These are phyloP conservation scores for Cadophora malorum DNA, from an alignment of 2,329 filamentous ascomycete species.

Conservation along the genomic window DNA sequence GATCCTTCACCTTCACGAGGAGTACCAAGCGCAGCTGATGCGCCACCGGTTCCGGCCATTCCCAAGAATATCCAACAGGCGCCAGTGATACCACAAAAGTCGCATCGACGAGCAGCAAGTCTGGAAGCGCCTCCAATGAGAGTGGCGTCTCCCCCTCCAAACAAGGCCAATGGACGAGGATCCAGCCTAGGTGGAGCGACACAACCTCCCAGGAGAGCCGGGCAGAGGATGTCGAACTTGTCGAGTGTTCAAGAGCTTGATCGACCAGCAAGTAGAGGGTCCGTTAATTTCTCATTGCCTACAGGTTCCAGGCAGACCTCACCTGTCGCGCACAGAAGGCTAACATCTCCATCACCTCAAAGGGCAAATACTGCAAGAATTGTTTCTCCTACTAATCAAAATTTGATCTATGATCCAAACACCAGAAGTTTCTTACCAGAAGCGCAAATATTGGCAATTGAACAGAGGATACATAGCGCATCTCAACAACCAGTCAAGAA, in stretches of 20 bases:
- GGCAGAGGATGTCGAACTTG: slow-evolving; percentile 38
- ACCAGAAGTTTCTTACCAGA: slow-evolving; percentile 66
- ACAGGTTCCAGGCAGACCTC: slow-evolving; percentile 47
- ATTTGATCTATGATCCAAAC: slow-evolving; percentile 69
- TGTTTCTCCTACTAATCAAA: slow-evolving; percentile 47
- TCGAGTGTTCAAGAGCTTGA: slow-evolving; percentile 51
- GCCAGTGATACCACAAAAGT: slow-evolving; percentile 36
- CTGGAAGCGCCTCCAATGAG: slow-evolving; percentile 47
- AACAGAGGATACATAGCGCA: slow-evolving; percentile 51
- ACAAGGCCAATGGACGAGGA: slow-evolving; percentile 41
- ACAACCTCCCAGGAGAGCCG: slow-evolving; percentile 33
- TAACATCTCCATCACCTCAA: slow-evolving; percentile 43
- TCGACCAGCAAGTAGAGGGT: slow-evolving; percentile 50
- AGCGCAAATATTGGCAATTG: slow-evolving; percentile 51
- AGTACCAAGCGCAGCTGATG: slow-evolving; percentile 51
- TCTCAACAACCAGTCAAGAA: slow-evolving; percentile 50
- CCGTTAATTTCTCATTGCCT: slow-evolving; percentile 61
- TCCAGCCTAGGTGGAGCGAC: slow-evolving; percentile 38
- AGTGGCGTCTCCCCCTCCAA: slow-evolving; percentile 43
- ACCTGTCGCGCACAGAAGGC: slow-evolving; percentile 40
- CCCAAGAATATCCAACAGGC: slow-evolving; percentile 56
- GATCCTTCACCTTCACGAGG: slow-evolving; percentile 68
- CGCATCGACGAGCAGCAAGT: slow-evolving; percentile 46
- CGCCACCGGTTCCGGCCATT: slow-evolving; percentile 78
- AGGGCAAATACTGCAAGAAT: slow-evolving; percentile 40